These are phyloP conservation scores for Xylaria multiplex DNA, from an alignment of 2,329 filamentous ascomycete genomes.

Conservation along the genomic window DNA sequence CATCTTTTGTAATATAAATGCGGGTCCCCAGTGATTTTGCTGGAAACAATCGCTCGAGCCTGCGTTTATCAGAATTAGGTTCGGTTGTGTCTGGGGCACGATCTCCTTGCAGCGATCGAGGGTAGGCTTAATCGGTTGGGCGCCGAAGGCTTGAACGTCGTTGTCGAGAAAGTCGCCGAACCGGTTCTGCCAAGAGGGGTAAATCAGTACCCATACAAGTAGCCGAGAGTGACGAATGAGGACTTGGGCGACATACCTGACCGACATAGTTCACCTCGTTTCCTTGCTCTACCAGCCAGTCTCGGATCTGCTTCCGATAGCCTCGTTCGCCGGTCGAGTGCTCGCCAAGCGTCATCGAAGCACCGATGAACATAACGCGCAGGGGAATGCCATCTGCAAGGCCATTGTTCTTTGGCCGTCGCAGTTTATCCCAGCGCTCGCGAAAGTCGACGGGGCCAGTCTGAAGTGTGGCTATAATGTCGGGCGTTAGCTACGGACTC, in stretches of 20 bases:
- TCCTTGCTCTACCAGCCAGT: slow-evolving; percentile 44
- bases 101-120: slow-evolving; percentile 44
- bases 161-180: slow-evolving; percentile 47
- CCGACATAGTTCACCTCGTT: slow-evolving; percentile 46
- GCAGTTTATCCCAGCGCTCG: slow-evolving; percentile 43
- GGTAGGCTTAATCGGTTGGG: slow-evolving; percentile 45
- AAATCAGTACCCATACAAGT: slow-evolving; percentile 28
- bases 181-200: slow-evolving; percentile 39
- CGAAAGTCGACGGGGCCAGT: slow-evolving; percentile 42
- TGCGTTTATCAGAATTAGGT: slow-evolving; percentile 46
- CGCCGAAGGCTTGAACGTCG: slow-evolving; percentile 47
- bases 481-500: slow-evolving; percentile 9
- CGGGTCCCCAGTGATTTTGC: slow-evolving; percentile 43
- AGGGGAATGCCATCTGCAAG: slow-evolving; percentile 44
- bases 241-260: slow-evolving; percentile 34
- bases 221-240: not conserved
- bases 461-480: slow-evolving; percentile 35
- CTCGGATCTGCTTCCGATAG: slow-evolving; percentile 44
- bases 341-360: slow-evolving; percentile 46
- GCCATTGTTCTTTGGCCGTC: slow-evolving; percentile 34
- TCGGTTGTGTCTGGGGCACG: slow-evolving; percentile 46
- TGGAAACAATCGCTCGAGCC: slow-evolving; percentile 48
- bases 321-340: slow-evolving; percentile 46
- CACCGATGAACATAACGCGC: slow-evolving; percentile 46
- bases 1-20: slow-evolving; percentile 42